phyloP scores from a whole-genome alignment of 1,139 yeast species.

The Scheffersomyces stambukii region DNA sequence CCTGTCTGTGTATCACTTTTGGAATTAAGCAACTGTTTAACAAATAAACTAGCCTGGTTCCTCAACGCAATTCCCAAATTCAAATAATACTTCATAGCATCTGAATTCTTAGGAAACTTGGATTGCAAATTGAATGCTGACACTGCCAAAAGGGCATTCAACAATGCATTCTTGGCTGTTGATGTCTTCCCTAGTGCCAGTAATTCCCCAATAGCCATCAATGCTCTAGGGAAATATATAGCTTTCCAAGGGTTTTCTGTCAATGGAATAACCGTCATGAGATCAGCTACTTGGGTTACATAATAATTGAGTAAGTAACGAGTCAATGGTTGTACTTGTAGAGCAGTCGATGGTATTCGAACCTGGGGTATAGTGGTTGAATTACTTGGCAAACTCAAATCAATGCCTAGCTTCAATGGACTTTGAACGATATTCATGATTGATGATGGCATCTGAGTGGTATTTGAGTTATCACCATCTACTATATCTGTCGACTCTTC shows the following conservation, averaged over 20 bases:
- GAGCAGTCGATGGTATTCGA: constrained; percentile 56
- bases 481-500: constrained; percentile 33
- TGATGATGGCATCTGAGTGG: constrained; percentile 39
- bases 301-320: constrained; percentile 71
- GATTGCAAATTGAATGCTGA: constrained; percentile 79
- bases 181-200: constrained; percentile 72
- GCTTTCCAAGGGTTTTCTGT: constrained; percentile 87
- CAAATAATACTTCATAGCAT: constrained; percentile 65
- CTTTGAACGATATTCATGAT: constrained; percentile 47
- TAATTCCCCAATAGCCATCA: constrained; percentile 77
- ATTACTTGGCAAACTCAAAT: constrained; percentile 23
- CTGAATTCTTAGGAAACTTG: constrained; percentile 56
- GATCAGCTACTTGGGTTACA: constrained; percentile 74
- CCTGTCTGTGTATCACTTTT: constrained; percentile 29
- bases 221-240: constrained; percentile 77
- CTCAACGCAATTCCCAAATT: constrained; percentile 71
- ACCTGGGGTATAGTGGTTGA: constrained; percentile 19
- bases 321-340: constrained; percentile 63
- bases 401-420: constrained; percentile 38
- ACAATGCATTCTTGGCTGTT: constrained; percentile 69
- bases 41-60: constrained; percentile 68
- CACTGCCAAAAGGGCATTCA: constrained; percentile 78
- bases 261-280: constrained; percentile 83
- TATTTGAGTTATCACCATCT: constrained; percentile 30
- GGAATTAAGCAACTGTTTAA: constrained; percentile 44